Base-by-base conservation (phyloP, 257 asterid species). In the Solanum rostratum region DNA sequence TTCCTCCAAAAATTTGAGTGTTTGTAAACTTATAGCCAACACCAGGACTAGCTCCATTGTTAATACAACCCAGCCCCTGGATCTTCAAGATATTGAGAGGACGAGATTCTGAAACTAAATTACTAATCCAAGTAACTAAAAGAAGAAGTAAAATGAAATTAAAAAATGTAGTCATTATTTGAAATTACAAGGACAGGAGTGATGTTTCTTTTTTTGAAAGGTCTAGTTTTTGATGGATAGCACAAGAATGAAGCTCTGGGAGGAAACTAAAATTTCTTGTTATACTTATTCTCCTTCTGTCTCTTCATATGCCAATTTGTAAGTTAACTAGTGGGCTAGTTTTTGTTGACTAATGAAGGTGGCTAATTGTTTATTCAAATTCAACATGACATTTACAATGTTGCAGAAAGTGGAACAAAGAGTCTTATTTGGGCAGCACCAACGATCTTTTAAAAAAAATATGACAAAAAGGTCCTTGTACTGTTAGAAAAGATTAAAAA, bases 351-450 rank as follows among this genome's bases (percentile, higher is more conserved):
- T 49, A 53, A 19, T 15, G 60, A 81, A 45, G 84, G 39, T 33
- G 73, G 84, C 74, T 81, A 81, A 33, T 37, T 52, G 18, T 10
- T 41, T 60, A 83, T 88, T 90, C 91, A 88, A 87, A 88, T 19
- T 69, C 80, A 65, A 85, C 81, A 86, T 87, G 84, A 84, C n/a
- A 24, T 62, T 69, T n/a, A n/a, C 45, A 22, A 73, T 73, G 39
- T 45, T n/a, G 88, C 71, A 30, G 87, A 80, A 80, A 39, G 79
- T 69, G 45, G 66, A 87, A 20, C 80, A 46, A 53, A 52, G 80
- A 87, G 90, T 89, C 91, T 84, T 84, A 74, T 54, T 87, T 87
- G 86, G 87, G 83, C 62, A 41, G 83, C 86, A 89, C 59, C 50
- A n/a, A 13, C 43, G 66, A 84, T 54, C n/a, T 57, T 20, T n/a